Evolutionary conservation across 148 eudicot genomes (phyloP).

Genomic region (Chenopodium quinoa): DNA sequence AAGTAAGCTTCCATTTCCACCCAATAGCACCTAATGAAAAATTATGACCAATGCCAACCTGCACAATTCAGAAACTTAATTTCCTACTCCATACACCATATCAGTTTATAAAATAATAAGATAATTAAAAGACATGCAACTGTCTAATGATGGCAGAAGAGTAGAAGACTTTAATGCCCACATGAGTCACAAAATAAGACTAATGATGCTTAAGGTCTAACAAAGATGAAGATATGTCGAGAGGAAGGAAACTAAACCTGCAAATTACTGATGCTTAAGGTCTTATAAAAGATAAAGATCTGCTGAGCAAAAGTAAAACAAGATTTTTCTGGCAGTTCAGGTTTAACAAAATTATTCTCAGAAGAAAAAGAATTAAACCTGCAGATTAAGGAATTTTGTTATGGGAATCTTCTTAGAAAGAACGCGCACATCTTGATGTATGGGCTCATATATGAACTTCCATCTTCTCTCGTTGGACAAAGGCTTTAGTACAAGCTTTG

Average conservation of each 20-base stretch:
- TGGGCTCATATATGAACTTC: conserved; percentile 78
- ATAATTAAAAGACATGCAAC: neutral
- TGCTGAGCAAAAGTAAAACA: conserved; percentile 33
- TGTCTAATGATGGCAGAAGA: neutral
- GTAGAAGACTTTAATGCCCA: neutral
- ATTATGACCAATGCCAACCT: conserved; percentile 88
- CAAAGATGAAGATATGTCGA: neutral
- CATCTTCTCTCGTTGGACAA: conserved; percentile 63
- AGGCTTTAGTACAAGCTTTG: conserved; percentile 84
- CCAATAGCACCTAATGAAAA: conserved; percentile 68
- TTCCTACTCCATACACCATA: neutral
- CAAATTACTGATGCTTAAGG: neutral
- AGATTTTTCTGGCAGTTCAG: conserved; percentile 50
- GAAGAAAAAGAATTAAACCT: conserved; percentile 39
- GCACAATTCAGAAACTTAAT: conserved; percentile 26
- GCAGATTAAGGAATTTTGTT: conserved; percentile 77
- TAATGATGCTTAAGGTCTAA: neutral
- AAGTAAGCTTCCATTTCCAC: conserved; percentile 90
- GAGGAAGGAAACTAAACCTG: conserved; percentile 45
- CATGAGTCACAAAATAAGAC: neutral
- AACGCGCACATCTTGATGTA: conserved; percentile 68
- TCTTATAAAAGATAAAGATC: neutral
- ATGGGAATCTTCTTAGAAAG: conserved; percentile 89
- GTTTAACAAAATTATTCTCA: neutral
- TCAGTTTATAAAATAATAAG: neutral